Conservation (phyloP, 805 yeast species). For the Starmerella floris region DNA sequence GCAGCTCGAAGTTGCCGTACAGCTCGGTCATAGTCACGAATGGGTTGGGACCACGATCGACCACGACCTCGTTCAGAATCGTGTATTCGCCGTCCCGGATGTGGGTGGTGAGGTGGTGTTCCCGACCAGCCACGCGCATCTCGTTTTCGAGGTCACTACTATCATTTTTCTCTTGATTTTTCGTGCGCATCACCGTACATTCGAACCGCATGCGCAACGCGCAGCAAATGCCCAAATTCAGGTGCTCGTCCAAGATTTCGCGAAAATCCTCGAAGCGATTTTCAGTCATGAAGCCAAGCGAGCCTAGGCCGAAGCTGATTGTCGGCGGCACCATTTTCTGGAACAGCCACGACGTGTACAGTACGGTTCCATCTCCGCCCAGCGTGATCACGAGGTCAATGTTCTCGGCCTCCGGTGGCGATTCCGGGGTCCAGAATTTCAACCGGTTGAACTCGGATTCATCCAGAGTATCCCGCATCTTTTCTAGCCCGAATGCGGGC, state of each 20-base stretch:
- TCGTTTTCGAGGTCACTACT: constrained; percentile 28
- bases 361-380: constrained; percentile 96
- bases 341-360: constrained; percentile 76
- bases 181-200: constrained; percentile 43
- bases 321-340: constrained; percentile 84
- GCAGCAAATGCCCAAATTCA: constrained; percentile 59
- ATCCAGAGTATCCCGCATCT: constrained; percentile 38
- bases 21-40: constrained; percentile 79
- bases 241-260: constrained; percentile 40
- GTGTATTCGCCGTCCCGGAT: constrained; percentile 34
- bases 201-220: constrained; percentile 79
- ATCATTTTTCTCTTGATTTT: constrained; percentile 25
- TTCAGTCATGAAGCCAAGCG: constrained; percentile 83
- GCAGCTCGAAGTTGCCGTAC: constrained; percentile 71
- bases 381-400: constrained; percentile 73
- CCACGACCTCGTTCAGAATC: constrained; percentile 76
- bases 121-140: constrained; percentile 31
- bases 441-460: constrained; percentile 33
- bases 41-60: constrained; percentile 90
- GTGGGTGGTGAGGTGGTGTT: constrained; percentile 14
- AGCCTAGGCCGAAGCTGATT: constrained; percentile 75
- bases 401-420: constrained; percentile 31
- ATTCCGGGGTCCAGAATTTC: constrained; percentile 56
- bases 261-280: constrained; percentile 66
- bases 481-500: constrained; percentile 47